Conservation (phyloP, 1,284 basidiomycete genomes). For the Cryptococcus neoformans region DNA sequence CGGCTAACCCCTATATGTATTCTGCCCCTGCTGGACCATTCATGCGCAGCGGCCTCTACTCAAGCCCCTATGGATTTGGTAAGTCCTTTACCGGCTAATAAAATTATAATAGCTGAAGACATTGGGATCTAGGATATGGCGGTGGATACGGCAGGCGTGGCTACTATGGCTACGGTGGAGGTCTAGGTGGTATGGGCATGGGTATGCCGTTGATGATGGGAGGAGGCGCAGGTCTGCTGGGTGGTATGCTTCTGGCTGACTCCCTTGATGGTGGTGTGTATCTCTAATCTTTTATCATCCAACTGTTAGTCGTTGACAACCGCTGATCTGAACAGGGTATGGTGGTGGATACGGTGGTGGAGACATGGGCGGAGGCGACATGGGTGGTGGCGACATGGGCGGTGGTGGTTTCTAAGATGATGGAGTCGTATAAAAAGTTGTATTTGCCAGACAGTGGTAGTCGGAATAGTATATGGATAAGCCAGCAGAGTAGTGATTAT, state of each 20-base stretch:
- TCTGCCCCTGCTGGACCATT: conserved; percentile 26
- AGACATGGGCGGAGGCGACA: conserved; percentile 18
- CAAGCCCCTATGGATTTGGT: conserved; percentile 34
- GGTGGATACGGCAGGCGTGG: conserved; percentile 23
- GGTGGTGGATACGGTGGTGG: conserved; percentile 15
- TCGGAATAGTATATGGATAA: neutral
- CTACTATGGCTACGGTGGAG: conserved; percentile 13
- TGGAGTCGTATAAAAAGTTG: no score
- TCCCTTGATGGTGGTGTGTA: neutral
- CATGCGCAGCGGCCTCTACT: conserved; percentile 20
- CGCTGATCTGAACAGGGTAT: no score
- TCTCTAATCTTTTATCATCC: no score
- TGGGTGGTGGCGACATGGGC: conserved; percentile 12
- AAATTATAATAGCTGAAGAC: neutral
- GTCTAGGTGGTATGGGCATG: conserved; percentile 5
- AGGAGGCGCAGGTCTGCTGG: conserved; percentile 28
- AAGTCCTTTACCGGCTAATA: neutral
- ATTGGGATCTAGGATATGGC: conserved; percentile 14
- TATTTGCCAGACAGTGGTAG: neutral
- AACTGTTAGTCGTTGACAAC: neutral
- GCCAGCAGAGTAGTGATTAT: no score
- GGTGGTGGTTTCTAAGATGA: neutral
- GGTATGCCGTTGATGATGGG: conserved; percentile 23
- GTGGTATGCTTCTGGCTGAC: conserved; percentile 28
- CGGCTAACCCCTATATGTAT: conserved; percentile 29